Evolutionary conservation across 176 grass and related monocot species (phyloP).

Genomic region (Bromus sterilis): DNA sequence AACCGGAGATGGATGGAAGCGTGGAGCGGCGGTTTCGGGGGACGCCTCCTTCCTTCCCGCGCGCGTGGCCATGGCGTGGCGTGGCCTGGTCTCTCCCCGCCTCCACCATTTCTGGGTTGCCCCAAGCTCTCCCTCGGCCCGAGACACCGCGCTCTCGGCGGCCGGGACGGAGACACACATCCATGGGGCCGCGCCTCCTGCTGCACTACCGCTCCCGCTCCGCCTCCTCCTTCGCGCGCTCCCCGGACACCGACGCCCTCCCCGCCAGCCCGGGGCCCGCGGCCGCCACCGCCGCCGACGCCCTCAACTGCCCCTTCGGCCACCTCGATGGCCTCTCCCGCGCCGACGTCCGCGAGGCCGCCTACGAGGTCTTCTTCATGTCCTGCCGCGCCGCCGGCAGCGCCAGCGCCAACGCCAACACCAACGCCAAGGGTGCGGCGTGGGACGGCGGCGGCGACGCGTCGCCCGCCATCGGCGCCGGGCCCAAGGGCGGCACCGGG

Average conservation of each 20-base stretch:
- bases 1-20: background rate
- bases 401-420: background rate
- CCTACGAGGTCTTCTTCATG: slow-evolving; percentile 95
- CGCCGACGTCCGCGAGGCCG: slow-evolving; percentile 62
- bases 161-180: background rate
- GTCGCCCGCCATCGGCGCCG: slow-evolving; percentile 34
- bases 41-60: background rate
- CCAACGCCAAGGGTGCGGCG: slow-evolving; percentile 3
- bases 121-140: slow-evolving; percentile 14
- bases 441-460: slow-evolving; percentile 10
- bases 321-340: slow-evolving; percentile 39
- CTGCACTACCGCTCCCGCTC: slow-evolving; percentile 41
- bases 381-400: slow-evolving; percentile 46
- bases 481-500: slow-evolving; percentile 61
- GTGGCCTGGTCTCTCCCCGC: background rate
- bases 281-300: slow-evolving; percentile 1
- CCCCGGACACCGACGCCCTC: slow-evolving; percentile 20
- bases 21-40: background rate
- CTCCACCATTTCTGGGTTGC: slow-evolving; percentile 15
- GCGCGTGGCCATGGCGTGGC: background rate
- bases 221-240: slow-evolving; percentile 40
- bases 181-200: slow-evolving; percentile 29
- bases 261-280: slow-evolving; percentile 22
- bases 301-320: slow-evolving; percentile 64
- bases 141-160: slow-evolving; percentile 18